Base-by-base conservation (phyloP, 2,329 filamentous ascomycete species). In the Didymella sp. region DNA sequence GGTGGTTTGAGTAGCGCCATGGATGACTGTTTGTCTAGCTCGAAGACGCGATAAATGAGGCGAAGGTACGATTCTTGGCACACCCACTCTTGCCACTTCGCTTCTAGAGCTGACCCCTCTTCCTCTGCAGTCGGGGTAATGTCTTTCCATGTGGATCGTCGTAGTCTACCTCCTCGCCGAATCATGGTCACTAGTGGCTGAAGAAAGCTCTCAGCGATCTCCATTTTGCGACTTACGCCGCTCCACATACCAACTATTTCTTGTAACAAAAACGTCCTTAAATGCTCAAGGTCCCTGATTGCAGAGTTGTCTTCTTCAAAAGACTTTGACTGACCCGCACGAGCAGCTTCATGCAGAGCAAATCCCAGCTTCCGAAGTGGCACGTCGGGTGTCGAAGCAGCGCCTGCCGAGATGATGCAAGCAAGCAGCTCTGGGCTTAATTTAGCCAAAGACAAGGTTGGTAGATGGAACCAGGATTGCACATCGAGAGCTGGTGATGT, bases 11-110 rank as follows among this genome's bases (percentile, higher is more conserved):
- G 78, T 4, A 89, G 80, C 1, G 86, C 85, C 77, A 91, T 88
- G 2, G 89, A 89, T 4, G 84, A 81, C 58, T 90, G 86, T 0
- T 86, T 81, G 65, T 91, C 89, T 54, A 87, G 82, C 5, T 88
- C 74, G 62, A 89, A 89, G 13, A 85, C 77, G 67, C 88, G 86
- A 57, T 89, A 87, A 3, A 85, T 84, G 2, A 92, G 82, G 77
- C 87, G 82, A 69, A 90, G 89, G 77, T 85, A 89, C 3, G 85
- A 86, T 67, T 91, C 88, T 57, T 84, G 78, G 43, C 85, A 79
- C 13, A 84, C 80, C 88, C 88, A 91, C 22, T 76, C 74, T 52
- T 76, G 80, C 89, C 89, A 91, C 64, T 90, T 90, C 3, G 79
- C 75, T 55, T 89, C 82, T 0, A 92, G 75, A 2, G 76, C 76